phyloP scores from a whole-genome alignment of 2,329 filamentous ascomycete genomes.

The Claviceps humidiphila region DNA sequence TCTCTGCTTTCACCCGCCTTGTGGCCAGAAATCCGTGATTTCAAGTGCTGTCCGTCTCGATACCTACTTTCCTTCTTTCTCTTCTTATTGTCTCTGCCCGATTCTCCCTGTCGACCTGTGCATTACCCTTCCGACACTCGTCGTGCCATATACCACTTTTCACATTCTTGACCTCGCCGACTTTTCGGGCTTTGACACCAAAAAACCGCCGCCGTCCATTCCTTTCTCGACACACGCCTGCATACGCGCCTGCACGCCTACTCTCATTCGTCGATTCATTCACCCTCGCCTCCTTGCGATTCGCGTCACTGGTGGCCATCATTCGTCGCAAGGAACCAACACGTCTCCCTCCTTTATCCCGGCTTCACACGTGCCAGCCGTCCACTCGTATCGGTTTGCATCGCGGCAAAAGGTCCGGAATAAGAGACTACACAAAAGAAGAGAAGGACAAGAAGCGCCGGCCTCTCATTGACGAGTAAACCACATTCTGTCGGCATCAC shows the following conservation, averaged over 20 bases:
- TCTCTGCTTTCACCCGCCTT: not conserved
- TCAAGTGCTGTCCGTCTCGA: not conserved
- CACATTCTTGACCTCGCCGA: conserved; percentile 4
- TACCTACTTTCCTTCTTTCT: not conserved
- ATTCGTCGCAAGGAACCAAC: not conserved
- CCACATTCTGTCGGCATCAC: not conserved
- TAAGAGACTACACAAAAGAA: not conserved
- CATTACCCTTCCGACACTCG: not conserved
- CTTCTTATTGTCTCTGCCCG: not conserved
- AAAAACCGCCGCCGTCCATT: conserved; percentile 1
- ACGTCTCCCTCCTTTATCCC: not conserved
- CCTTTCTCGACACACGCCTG: conserved; percentile 1
- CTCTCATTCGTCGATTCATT: not conserved
- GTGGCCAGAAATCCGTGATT: not conserved
- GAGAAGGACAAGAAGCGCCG: not conserved
- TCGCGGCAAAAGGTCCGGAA: not conserved
- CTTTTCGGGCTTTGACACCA: not conserved
- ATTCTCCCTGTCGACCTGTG: not conserved
- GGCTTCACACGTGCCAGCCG: not conserved
- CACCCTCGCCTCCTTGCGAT: not conserved
- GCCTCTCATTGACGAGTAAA: not conserved
- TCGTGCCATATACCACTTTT: conserved; percentile 1
- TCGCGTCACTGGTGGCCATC: conserved; percentile 4
- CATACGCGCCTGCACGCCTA: no score
- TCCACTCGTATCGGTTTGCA: not conserved